phyloP scores from a whole-genome alignment of 345 rosid genomes.

The Pistacia atlantica region DNA sequence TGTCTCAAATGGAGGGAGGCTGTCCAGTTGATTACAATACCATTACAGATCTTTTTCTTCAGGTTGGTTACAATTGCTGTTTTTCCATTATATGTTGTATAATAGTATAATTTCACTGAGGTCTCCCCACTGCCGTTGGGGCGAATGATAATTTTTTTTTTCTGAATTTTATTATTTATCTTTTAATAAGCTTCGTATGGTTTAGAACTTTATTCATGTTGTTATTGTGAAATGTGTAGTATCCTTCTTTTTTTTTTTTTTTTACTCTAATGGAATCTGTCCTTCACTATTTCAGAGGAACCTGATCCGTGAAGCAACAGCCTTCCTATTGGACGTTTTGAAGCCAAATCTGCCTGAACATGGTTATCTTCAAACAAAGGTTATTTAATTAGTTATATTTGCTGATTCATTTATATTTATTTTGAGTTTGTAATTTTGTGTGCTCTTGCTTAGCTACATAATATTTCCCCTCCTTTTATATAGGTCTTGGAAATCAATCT shows the following conservation, averaged over 20 bases:
- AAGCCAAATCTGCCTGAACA: constrained; percentile 97
- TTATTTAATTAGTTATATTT: constrained; percentile 24
- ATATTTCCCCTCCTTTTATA: constrained; percentile 17
- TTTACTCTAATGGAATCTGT: not conserved
- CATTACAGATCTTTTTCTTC: constrained; percentile 98
- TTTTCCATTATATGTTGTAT: not conserved
- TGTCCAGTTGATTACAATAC: constrained; percentile 96
- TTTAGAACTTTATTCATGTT: not conserved
- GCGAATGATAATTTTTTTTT: not conserved
- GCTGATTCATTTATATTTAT: not conserved
- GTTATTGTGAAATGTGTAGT: not conserved
- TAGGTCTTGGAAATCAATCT: constrained; percentile 98
- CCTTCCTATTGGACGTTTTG: constrained; percentile 92
- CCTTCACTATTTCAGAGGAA: constrained; percentile 62
- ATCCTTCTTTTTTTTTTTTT: not conserved
- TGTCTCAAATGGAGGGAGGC: constrained; percentile 99
- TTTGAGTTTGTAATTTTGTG: constrained; percentile 3
- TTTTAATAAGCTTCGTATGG: not conserved
- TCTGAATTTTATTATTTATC: not conserved
- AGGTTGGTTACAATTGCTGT: constrained; percentile 51
- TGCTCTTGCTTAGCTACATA: constrained; percentile 13
- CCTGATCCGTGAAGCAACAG: constrained; percentile 97
- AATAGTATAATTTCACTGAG: not conserved
- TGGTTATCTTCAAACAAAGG: constrained; percentile 91
- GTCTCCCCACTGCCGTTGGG: not conserved